Evolutionary conservation across 495 filamentous ascomycete genomes (phyloP).

Genomic region (Neurospora sp.): DNA sequence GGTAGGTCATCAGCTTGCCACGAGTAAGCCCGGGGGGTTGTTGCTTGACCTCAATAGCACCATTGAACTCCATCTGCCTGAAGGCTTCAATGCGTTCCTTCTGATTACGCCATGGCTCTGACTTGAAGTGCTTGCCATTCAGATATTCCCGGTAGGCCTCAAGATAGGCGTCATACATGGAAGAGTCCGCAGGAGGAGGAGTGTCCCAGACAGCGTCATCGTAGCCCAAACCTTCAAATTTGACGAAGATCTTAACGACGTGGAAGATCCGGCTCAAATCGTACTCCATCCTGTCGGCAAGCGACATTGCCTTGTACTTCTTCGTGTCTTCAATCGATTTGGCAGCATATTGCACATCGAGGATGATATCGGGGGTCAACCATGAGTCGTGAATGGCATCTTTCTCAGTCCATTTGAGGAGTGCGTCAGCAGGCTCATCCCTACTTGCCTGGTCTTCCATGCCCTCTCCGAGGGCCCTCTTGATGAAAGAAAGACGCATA

Average conservation of each 20-base stretch:
- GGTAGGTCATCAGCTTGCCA: conserved; percentile 86
- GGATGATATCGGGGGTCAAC: conserved; percentile 76
- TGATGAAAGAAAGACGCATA: conserved; percentile 69
- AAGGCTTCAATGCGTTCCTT: conserved; percentile 51
- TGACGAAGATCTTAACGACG: conserved; percentile 64
- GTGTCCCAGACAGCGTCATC: conserved; percentile 86
- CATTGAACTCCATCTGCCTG: conserved; percentile 53
- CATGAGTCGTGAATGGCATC: conserved; percentile 80
- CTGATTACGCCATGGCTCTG: conserved; percentile 42
- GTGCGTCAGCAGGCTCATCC: conserved; percentile 21
- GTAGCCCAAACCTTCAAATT: conserved; percentile 92
- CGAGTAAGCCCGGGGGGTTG: conserved; percentile 68
- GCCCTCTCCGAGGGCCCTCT: conserved; percentile 45
- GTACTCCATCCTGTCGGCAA: conserved; percentile 42
- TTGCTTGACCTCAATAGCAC: conserved; percentile 50
- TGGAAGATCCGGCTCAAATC: conserved; percentile 59
- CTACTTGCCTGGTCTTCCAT: conserved; percentile 8
- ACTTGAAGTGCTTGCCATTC: conserved; percentile 55
- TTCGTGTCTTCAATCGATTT: conserved; percentile 29
- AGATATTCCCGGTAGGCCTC: conserved; percentile 79
- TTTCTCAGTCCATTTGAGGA: conserved; percentile 57
- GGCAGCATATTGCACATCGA: conserved; percentile 50
- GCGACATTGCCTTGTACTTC: conserved; percentile 27
- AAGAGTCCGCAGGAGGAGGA: conserved; percentile 57
- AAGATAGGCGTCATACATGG: conserved; percentile 69